Percentiles rank a stretch among this genome's conserved stretches.
Conservation (phyloP, 2,329 filamentous ascomycete species). For the Stylonectria norvegica region DNA sequence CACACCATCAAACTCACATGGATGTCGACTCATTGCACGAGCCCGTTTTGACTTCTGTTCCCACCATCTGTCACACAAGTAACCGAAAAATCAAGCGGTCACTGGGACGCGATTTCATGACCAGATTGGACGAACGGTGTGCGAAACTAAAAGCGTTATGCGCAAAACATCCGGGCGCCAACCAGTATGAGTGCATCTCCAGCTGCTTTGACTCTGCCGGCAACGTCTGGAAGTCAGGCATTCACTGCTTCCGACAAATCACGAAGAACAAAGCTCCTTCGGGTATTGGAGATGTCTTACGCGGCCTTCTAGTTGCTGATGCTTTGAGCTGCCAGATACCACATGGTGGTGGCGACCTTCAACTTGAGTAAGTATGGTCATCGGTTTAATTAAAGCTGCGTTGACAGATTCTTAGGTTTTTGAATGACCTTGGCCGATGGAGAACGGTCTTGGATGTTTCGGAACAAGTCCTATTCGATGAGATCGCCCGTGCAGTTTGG, state of each 20-base stretch:
- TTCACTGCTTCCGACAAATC: conserved; percentile 15
- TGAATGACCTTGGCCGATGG: conserved; percentile 26
- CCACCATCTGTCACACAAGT: conserved; percentile 10
- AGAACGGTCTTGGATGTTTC: conserved; percentile 14
- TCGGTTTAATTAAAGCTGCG: not conserved
- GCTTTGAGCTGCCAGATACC: conserved; percentile 14
- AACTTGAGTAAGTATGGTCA: conserved; percentile 10
- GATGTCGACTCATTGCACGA: not conserved
- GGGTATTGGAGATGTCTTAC: conserved; percentile 11
- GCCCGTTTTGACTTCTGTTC: not conserved
- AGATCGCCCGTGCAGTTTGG: conserved; percentile 23
- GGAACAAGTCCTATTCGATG: conserved; percentile 22
- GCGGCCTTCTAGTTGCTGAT: conserved; percentile 20
- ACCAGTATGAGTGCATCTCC: conserved; percentile 6
- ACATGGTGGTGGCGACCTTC: conserved; percentile 3
- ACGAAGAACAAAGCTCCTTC: conserved; percentile 13
- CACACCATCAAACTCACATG: not conserved
- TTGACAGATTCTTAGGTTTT: conserved; percentile 21
- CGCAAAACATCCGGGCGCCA: not conserved
- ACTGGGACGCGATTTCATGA: conserved; percentile 9
- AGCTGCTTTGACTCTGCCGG: conserved; percentile 4
- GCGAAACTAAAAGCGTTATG: conserved; percentile 8
- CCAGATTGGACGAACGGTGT: conserved; percentile 12
- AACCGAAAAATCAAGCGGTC: conserved; percentile 8
- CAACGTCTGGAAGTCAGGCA: conserved; percentile 11